Evolutionary conservation across 441 rosid species (phyloP).

Genomic region (Syzygium syzygioides): DNA sequence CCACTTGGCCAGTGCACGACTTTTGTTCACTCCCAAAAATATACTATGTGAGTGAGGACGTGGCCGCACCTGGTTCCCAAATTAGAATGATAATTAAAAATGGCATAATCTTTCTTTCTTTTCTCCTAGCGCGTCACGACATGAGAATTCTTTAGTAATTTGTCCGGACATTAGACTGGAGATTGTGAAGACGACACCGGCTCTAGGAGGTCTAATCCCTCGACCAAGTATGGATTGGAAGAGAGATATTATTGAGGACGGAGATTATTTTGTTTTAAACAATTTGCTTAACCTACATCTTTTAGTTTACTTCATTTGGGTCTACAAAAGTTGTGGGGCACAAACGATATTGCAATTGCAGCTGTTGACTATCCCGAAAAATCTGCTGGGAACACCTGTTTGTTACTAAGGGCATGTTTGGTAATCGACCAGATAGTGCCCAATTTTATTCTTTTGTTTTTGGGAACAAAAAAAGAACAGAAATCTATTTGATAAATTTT

Average conservation of each 20-base stretch:
- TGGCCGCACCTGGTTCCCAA: background rate
- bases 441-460: no score
- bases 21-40: background rate
- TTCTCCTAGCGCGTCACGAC: background rate
- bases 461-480: rapidly evolving
- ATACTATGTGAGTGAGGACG: background rate
- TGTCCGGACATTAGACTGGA: background rate
- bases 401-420: background rate
- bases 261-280: background rate
- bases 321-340: background rate
- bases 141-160: background rate
- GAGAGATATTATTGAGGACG: background rate
- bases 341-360: background rate
- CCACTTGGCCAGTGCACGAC: background rate
- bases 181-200: background rate
- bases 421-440: no score
- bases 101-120: background rate
- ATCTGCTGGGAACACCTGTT: background rate
- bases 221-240: background rate
- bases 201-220: background rate
- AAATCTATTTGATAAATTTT: no score
- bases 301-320: background rate
- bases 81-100: background rate
- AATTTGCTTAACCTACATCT: background rate
- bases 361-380: background rate